These are phyloP conservation scores for Blastocystis sp. DNA, from an alignment of 352 stramenopile genomes.

Conservation along the genomic window DNA sequence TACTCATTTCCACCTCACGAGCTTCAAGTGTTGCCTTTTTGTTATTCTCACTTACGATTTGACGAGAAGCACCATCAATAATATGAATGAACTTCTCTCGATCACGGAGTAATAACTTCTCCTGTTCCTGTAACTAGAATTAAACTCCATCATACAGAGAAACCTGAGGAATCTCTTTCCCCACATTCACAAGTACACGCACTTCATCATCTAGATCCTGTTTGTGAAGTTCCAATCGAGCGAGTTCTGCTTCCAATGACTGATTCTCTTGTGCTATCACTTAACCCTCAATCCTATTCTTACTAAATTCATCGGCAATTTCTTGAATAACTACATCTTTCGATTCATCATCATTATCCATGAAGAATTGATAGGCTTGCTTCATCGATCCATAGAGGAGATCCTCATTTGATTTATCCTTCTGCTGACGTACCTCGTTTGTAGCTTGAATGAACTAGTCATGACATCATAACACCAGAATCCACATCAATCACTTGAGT, in stretches of 20 bases:
- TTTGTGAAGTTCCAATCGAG: conserved; percentile 18
- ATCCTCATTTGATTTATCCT: conserved; percentile 8
- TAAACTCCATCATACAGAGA: neutral
- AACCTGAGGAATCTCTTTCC: conserved; percentile 33
- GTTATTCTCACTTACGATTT: conserved; percentile 16
- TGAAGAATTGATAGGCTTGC: conserved; percentile 55
- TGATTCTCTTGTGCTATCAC: conserved; percentile 23
- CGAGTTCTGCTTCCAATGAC: neutral
- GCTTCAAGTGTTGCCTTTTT: neutral
- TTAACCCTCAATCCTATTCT: neutral
- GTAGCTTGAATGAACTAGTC: conserved; percentile 5
- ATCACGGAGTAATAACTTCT: conserved; percentile 33
- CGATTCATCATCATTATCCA: conserved; percentile 56
- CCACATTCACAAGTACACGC: conserved; percentile 10
- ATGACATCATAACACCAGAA: neutral
- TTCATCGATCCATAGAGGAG: conserved; percentile 30
- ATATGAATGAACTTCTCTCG: conserved; percentile 54
- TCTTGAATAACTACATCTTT: conserved; percentile 46
- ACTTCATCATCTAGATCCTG: conserved; percentile 54
- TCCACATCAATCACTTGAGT: conserved; percentile 31
- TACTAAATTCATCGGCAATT: conserved; percentile 4
- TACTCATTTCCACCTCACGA: conserved; percentile 23
- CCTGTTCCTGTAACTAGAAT: conserved; percentile 43
- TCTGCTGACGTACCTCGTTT: neutral
- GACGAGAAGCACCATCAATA: neutral